These are phyloP conservation scores for Prosopis cineraria DNA, from an alignment of 306 rosid genomes.

Conservation along the genomic window DNA sequence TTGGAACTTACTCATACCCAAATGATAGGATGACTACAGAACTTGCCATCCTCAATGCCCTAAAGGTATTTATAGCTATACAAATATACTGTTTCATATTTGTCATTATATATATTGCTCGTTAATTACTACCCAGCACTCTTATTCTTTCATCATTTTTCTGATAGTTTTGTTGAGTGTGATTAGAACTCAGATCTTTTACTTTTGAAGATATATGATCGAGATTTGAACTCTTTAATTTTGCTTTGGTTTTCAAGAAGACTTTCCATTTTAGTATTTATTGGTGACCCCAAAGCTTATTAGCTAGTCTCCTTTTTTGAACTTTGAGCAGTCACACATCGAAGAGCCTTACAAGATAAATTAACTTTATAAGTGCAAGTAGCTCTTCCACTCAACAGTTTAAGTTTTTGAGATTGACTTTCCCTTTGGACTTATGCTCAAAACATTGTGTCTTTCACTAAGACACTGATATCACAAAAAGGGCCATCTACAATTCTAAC, in stretches of 20 bases:
- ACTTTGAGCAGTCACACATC: not conserved
- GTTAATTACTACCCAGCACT: too few relatives aligned
- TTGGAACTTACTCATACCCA: conserved; percentile 81
- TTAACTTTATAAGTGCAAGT: too few relatives aligned
- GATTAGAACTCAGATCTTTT: not conserved
- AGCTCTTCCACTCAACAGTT: too few relatives aligned
- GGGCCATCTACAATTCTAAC: too few relatives aligned
- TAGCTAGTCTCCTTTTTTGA: not conserved
- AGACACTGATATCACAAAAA: too few relatives aligned
- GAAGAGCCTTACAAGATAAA: too few relatives aligned
- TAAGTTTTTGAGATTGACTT: too few relatives aligned
- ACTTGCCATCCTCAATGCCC: conserved; percentile 73
- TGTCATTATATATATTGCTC: not conserved
- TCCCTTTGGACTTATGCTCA: too few relatives aligned
- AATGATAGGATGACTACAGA: conserved; percentile 59
- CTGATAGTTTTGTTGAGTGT: not conserved
- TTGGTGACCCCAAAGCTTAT: not conserved
- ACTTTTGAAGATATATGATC: not conserved
- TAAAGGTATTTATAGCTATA: conserved; percentile 51
- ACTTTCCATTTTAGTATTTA: not conserved
- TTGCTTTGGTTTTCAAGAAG: not conserved
- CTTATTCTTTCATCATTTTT: not conserved
- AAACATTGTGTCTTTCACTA: too few relatives aligned
- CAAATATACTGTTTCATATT: not conserved
- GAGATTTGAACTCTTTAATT: not conserved